Percentiles rank a stretch among this genome's conserved stretches.
Evolutionary conservation across 2,329 filamentous ascomycete species (phyloP).

Genomic region (Arthrobotrys entomopaga): DNA sequence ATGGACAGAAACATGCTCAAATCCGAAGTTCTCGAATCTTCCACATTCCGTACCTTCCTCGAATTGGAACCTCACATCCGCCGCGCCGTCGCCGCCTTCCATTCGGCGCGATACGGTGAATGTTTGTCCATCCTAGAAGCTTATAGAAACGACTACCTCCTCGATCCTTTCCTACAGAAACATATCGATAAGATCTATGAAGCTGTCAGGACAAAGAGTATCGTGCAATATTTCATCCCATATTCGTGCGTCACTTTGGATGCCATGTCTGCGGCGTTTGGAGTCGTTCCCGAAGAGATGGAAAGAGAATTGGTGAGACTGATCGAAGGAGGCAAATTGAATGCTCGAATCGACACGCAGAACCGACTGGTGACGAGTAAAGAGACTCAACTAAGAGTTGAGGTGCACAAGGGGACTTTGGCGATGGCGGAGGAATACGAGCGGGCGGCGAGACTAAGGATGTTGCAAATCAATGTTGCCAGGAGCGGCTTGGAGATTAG

Average conservation of each 20-base stretch:
- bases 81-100: slow-evolving; percentile 87
- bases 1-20: slow-evolving; percentile 84
- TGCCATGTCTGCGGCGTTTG: slow-evolving; percentile 81
- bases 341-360: slow-evolving; percentile 85
- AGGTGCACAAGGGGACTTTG: slow-evolving; percentile 77
- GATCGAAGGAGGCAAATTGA: slow-evolving; percentile 77
- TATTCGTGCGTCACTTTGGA: slow-evolving; percentile 87
- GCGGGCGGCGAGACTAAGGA: slow-evolving; percentile 76
- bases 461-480: slow-evolving; percentile 80
- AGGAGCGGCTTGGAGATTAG: slow-evolving; percentile 79
- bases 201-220: slow-evolving; percentile 85
- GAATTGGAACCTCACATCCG: slow-evolving; percentile 94
- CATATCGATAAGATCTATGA: slow-evolving; percentile 78
- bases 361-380: slow-evolving; percentile 80
- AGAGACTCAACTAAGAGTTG: slow-evolving; percentile 72
- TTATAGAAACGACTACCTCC: slow-evolving; percentile 84
- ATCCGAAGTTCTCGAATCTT: slow-evolving; percentile 79
- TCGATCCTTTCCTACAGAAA: slow-evolving; percentile 84
- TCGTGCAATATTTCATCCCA: slow-evolving; percentile 89
- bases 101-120: slow-evolving; percentile 85
- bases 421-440: slow-evolving; percentile 77
- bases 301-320: slow-evolving; percentile 80
- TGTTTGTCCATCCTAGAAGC: slow-evolving; percentile 84
- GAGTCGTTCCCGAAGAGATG: slow-evolving; percentile 70
- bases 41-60: slow-evolving; percentile 82